A percentile compares a stretch with the other conserved stretches of the same genome.
Conservation (phyloP, 116 monocot species). For the Phalaenopsis hybrid region DNA sequence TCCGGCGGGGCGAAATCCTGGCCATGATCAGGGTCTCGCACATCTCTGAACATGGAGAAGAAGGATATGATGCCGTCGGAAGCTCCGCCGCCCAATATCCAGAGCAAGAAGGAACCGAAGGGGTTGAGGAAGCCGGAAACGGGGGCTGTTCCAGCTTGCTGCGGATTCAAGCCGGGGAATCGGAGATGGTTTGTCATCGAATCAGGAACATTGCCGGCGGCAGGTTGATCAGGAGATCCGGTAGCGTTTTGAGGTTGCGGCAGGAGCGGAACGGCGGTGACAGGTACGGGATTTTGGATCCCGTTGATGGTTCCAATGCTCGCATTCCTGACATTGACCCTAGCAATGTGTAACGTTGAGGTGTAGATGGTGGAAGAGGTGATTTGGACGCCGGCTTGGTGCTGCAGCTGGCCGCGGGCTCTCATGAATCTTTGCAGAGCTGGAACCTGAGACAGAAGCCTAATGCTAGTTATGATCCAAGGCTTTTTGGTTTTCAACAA, state of each 20-base stretch:
- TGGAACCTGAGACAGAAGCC: constrained; percentile 46
- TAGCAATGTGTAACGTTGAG: constrained; percentile 81
- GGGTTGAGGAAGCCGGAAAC: constrained; percentile 41
- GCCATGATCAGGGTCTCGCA: constrained; percentile 64
- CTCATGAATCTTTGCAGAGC: constrained; percentile 89
- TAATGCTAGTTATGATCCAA: neutral
- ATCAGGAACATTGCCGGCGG: constrained; percentile 2
- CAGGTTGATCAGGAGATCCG: constrained; percentile 8
- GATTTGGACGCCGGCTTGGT: constrained; percentile 32
- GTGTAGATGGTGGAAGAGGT: constrained; percentile 64
- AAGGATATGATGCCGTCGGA: constrained; percentile 79
- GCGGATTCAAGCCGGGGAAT: constrained; percentile 22
- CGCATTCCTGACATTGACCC: constrained; percentile 61
- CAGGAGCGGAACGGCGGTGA: constrained; percentile 6
- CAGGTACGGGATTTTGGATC: constrained; percentile 7
- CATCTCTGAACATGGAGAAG: constrained; percentile 81
- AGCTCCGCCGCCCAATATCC: constrained; percentile 78
- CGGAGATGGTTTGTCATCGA: constrained; percentile 10
- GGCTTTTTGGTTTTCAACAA: too few relatives aligned
- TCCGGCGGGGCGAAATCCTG: constrained; percentile 30
- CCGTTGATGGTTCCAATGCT: constrained; percentile 10
- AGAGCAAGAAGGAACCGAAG: constrained; percentile 61
- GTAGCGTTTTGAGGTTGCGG: constrained; percentile 5
- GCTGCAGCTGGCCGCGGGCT: constrained; percentile 37
- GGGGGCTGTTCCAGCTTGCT: constrained; percentile 21